Evolutionary conservation across 2,329 filamentous ascomycete genomes (phyloP), one percentile per base, ranked within the genome.

Genomic region (Cryphonectria parasitica): DNA sequence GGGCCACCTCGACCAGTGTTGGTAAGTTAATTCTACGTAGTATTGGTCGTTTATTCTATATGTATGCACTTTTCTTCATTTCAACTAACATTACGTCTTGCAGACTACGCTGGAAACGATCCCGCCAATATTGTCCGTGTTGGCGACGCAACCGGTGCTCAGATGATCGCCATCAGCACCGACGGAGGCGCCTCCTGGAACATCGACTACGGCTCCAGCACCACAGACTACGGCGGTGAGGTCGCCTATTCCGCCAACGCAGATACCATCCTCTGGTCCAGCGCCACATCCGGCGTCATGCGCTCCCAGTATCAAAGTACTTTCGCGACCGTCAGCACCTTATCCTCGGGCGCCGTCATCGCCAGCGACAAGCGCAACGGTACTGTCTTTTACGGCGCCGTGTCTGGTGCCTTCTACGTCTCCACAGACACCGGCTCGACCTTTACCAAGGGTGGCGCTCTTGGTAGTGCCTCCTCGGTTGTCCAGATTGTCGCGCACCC

Each of bases 401-500:
- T 82, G 0, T 81, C 79, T 0, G 77, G 80, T 0, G 78, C 74
- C 3, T 85, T 89, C 74, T 89, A 88, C 73, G 81, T 86, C 19
- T 89, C 86, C 19, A 83, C 80, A 11, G 78, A 89, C 75, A 79
- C 78, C 0, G 87, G 82, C 0, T 74, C 79, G 0, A 83, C 83
- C 10, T 89, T 89, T 73, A 74, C 80, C 4, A 76, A 79, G 10
- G 78, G 73, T 0, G 79, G 80, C 0, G 74, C 80, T 0, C 76
- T 86, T 0, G 79, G 77, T 3, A 79, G 79, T n/a, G 82, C 80
- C 3, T 82, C 78, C 2, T 76, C 80, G 25, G 80, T 91, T 69
- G 88, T 88, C 54, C 83, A 85, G 45, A 83, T 92, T 13, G 86
- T 86, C 22, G 83, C 82, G 0, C 83, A 90, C 72, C 88, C 89